Evolutionary conservation across 2,329 filamentous ascomycete species (phyloP).

Genomic region (Colletotrichum sp.): DNA sequence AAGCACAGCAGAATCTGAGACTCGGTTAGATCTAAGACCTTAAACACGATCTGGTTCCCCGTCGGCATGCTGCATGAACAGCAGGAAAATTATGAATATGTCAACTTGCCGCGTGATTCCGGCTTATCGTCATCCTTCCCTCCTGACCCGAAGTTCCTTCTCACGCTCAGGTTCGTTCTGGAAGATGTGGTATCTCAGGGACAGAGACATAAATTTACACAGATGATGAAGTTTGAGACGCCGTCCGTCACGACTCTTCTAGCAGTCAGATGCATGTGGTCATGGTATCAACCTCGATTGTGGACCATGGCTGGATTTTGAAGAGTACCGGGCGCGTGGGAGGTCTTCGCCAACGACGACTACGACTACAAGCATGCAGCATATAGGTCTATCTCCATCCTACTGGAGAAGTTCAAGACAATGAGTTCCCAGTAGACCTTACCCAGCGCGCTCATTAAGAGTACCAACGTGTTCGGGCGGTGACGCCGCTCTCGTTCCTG

Average conservation of each 20-base stretch:
- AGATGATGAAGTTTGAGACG: neutral
- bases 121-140: neutral
- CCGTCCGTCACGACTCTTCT: neutral
- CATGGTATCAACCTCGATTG: neutral
- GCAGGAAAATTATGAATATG: neutral
- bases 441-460: neutral
- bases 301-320: neutral
- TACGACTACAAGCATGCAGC: neutral
- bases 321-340: neutral
- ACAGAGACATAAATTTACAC: neutral
- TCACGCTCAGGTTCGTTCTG: neutral
- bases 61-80: neutral
- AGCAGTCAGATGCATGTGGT: neutral
- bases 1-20: neutral
- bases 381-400: neutral
- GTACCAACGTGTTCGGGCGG: neutral
- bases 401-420: neutral
- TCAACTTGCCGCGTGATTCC: neutral
- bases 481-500: neutral
- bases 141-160: neutral
- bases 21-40: neutral
- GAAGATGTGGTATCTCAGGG: neutral
- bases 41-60: neutral
- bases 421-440: neutral
- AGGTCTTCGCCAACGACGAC: neutral